phyloP scores from a whole-genome alignment of 1,139 yeast genomes.

The Debaryomycetaceae sp. region DNA sequence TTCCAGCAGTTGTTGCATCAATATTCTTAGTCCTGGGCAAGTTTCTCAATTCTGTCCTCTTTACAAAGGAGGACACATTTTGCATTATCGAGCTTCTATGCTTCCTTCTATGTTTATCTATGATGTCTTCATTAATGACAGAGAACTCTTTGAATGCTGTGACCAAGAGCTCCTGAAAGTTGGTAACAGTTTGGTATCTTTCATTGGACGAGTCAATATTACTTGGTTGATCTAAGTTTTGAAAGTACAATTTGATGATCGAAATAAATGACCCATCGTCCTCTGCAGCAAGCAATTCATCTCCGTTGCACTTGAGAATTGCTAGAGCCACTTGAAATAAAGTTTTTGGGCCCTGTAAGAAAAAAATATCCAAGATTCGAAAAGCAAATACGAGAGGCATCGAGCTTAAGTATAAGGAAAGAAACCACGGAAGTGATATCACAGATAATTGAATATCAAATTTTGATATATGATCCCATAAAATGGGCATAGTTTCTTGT shows the following conservation, averaged over 20 bases:
- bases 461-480: conserved; percentile 77
- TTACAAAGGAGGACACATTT: conserved; percentile 86
- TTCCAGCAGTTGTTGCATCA: conserved; percentile 54
- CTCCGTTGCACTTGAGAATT: conserved; percentile 81
- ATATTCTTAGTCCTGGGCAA: conserved; percentile 70
- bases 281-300: conserved; percentile 68
- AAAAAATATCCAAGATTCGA: conserved; percentile 85
- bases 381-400: conserved; percentile 96
- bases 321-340: conserved; percentile 94
- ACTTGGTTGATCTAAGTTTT: conserved; percentile 73
- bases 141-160: conserved; percentile 91
- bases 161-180: conserved; percentile 85
- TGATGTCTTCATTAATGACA: conserved; percentile 70
- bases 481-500: conserved; percentile 81
- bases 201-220: conserved; percentile 70
- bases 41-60: conserved; percentile 85
- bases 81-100: conserved; percentile 75
- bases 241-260: conserved; percentile 77
- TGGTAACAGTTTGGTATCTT: conserved; percentile 64
- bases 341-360: conserved; percentile 85
- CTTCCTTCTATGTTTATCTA: conserved; percentile 64
- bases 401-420: conserved; percentile 82
- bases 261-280: conserved; percentile 94
- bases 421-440: conserved; percentile 94
- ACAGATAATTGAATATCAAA: conserved; percentile 92